Evolutionary conservation across 441 rosid species (phyloP).

Genomic region (Syzygium syzygioides): DNA sequence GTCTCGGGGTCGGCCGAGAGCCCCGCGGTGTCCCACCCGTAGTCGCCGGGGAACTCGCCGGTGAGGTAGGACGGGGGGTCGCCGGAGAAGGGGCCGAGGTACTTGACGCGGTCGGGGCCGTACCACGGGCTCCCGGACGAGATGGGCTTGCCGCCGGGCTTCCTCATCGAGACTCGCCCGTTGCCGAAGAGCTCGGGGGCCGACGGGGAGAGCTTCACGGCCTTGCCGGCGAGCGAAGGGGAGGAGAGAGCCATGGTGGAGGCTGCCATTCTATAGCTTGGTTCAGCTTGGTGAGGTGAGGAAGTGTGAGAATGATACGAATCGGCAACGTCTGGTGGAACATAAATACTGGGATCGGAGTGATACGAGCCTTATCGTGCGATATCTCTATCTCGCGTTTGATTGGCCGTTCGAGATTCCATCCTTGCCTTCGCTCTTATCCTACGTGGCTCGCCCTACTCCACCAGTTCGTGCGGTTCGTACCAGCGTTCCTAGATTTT

Average conservation of each 20-base stretch:
- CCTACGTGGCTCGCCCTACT: background rate
- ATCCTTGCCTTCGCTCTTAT: background rate
- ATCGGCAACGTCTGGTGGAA: background rate
- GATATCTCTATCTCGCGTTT: background rate
- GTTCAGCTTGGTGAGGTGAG: background rate
- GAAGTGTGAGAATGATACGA: background rate
- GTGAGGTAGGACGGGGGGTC: conserved; percentile 15
- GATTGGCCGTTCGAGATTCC: background rate
- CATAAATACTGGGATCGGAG: background rate
- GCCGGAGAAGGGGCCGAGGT: conserved; percentile 16
- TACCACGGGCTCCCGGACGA: conserved; percentile 16
- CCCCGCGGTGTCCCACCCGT: conserved; percentile 13
- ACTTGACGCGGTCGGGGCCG: conserved; percentile 18
- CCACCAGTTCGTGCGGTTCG: background rate
- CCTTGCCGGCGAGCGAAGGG: conserved; percentile 5
- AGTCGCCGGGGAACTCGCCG: conserved; percentile 16
- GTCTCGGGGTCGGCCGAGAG: conserved; percentile 11
- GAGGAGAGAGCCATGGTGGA: conserved; percentile 14
- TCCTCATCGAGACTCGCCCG: conserved; percentile 9
- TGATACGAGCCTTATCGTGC: background rate
- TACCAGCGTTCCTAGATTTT: background rate
- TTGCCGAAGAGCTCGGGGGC: background rate
- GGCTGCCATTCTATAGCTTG: conserved; percentile 2
- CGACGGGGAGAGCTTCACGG: background rate
- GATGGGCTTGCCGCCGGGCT: background rate